A percentile compares a stretch with the other conserved stretches of the same genome.
These are phyloP conservation scores for Leucoagaricus sp. DNA, from an alignment of 1,284 basidiomycete species.

Conservation along the genomic window DNA sequence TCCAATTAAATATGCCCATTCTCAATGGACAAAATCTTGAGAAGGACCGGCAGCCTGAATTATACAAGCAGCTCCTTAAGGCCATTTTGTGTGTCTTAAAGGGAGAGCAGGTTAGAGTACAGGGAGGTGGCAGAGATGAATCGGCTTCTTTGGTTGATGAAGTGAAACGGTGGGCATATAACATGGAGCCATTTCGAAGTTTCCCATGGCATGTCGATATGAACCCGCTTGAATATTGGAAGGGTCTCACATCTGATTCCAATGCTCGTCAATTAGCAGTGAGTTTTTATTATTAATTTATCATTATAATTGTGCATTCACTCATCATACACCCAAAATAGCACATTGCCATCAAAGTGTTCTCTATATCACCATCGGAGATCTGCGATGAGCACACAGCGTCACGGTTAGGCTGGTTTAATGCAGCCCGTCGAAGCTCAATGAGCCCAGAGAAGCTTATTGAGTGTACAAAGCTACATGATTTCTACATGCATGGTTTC, in stretches of 20 bases:
- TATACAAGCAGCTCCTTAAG: neutral
- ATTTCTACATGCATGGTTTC: constrained; percentile 20
- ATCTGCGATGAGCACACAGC: constrained; percentile 30
- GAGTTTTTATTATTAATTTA: constrained; percentile 4
- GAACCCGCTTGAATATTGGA: constrained; percentile 25
- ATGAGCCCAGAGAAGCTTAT: constrained; percentile 24
- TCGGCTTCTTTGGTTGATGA: constrained; percentile 13
- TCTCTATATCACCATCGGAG: constrained; percentile 28
- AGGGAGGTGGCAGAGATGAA: neutral
- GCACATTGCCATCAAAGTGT: constrained; percentile 25
- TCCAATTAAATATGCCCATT: neutral
- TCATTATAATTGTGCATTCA: neutral
- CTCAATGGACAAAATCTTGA: neutral
- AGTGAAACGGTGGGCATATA: constrained; percentile 22
- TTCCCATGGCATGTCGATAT: constrained; percentile 12
- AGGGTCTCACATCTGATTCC: constrained; percentile 18
- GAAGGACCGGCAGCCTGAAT: neutral
- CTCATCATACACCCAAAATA: constrained; percentile 12
- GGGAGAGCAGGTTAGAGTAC: neutral
- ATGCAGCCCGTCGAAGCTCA: constrained; percentile 25
- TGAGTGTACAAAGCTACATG: constrained; percentile 21
- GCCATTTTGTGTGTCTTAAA: neutral
- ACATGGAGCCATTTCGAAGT: constrained; percentile 21
- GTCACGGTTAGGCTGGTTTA: constrained; percentile 28
- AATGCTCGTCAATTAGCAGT: constrained; percentile 23